Evolutionary conservation across 208 protist genomes (phyloP).

Genomic region (Polymyxa betae): DNA sequence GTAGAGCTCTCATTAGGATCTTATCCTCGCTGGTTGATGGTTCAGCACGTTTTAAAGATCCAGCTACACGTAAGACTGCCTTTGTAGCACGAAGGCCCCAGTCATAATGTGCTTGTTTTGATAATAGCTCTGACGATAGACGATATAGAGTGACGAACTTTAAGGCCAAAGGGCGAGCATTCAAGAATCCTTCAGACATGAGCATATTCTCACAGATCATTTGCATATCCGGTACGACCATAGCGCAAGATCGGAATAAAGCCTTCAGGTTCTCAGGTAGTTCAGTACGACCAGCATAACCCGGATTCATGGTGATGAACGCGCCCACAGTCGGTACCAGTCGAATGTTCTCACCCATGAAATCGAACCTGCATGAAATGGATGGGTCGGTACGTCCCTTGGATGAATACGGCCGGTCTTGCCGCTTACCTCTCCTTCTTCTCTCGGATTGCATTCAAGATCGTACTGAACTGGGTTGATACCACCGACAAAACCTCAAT

Average conservation of each 20-base stretch:
- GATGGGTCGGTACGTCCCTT: no score
- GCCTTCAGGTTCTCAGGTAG: conserved; percentile 74
- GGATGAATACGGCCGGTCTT: not conserved
- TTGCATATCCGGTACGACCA: conserved; percentile 96
- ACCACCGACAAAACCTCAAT: conserved; percentile 91
- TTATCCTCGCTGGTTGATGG: conserved; percentile 89
- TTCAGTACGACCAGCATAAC: conserved; percentile 92
- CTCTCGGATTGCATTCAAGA: conserved; percentile 94
- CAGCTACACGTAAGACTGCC: conserved; percentile 94
- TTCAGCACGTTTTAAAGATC: conserved; percentile 90
- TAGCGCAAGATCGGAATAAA: conserved; percentile 81
- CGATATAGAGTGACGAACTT: conserved; percentile 97
- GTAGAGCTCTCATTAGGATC: conserved; percentile 93
- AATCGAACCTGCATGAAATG: conserved; percentile 69
- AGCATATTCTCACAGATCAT: conserved; percentile 99
- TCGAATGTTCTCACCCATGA: conserved; percentile 91
- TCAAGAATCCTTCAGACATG: conserved; percentile 91
- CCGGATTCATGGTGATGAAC: conserved; percentile 99
- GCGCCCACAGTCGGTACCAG: conserved; percentile 76
- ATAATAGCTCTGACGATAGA: conserved; percentile 93
- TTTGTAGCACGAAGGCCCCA: conserved; percentile 98
- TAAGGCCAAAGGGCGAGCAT: conserved; percentile 91
- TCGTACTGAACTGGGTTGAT: conserved; percentile 94
- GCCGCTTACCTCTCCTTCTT: conserved; percentile 76
- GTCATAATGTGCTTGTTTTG: conserved; percentile 97